Evolutionary conservation across 345 rosid genomes (phyloP).

Genomic region (Camelina sativa): DNA sequence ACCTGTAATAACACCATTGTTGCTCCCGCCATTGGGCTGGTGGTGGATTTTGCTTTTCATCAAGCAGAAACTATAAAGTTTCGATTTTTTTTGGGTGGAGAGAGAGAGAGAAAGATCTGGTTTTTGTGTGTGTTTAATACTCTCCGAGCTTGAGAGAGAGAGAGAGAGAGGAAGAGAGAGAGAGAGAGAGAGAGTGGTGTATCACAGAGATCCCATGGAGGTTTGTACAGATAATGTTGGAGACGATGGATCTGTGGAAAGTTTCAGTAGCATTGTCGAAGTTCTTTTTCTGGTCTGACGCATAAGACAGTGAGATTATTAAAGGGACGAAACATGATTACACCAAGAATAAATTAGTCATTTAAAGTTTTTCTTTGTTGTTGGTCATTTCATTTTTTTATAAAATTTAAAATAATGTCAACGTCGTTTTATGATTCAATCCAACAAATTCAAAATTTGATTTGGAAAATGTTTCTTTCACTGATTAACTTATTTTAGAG

Average conservation of each 20-base stretch:
- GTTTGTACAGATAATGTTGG: conserved; percentile 7
- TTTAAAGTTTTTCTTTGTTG: conserved; percentile 13
- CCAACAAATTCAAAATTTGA: background rate
- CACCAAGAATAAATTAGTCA: conserved; percentile 25
- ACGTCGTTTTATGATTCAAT: background rate
- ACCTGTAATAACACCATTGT: conserved; percentile 39
- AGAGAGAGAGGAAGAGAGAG: background rate
- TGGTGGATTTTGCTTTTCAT: conserved; percentile 53
- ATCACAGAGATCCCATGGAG: conserved; percentile 33
- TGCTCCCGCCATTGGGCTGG: conserved; percentile 40
- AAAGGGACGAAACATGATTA: conserved; percentile 38
- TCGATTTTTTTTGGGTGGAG: conserved; percentile 6
- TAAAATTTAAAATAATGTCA: background rate
- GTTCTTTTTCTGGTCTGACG: conserved; percentile 28
- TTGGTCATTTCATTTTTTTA: background rate
- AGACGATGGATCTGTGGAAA: conserved; percentile 35
- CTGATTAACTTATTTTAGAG: no score
- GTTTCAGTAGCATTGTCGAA: conserved; percentile 24
- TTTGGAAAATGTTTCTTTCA: background rate
- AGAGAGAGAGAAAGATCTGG: conserved; percentile 21
- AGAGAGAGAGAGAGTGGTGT: conserved; percentile 10
- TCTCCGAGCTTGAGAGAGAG: background rate
- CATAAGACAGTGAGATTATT: conserved; percentile 40
- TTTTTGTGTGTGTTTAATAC: background rate
- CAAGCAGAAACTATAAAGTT: conserved; percentile 8